Base-by-base conservation (phyloP, 148 eudicot species). In the Fagopyrum tataricum region DNA sequence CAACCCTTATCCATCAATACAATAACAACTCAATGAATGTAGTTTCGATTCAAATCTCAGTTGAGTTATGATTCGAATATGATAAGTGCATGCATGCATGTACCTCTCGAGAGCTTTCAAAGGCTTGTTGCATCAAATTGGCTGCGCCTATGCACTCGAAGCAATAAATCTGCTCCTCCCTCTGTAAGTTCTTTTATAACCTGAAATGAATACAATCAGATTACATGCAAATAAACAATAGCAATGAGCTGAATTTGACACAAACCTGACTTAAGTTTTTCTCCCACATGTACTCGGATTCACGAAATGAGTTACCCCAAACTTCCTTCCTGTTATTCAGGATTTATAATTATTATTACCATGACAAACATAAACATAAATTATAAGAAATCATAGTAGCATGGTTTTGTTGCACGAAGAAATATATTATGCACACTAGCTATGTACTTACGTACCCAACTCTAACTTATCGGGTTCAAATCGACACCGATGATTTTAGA, bases 401-500 rank as follows among this genome's bases (percentile, higher is more conserved):
- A 31, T 31, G 37, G 37, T 31, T 31, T 3, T 31, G 37, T 31
- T 31, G 37, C 37, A 31, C 37, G 37, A n/a, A n/a, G n/a, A n/a
- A n/a, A n/a, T n/a, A n/a, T n/a, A n/a, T n/a, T n/a, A n/a, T n/a
- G n/a, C n/a, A n/a, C n/a, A n/a, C n/a, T n/a, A n/a, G n/a, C n/a
- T n/a, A n/a, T n/a, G n/a, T n/a, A n/a, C n/a, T n/a, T n/a, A 31
- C 70, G 14, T 14, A 90, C 96, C 96, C 18, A 80, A 43, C 49
- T 80, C 85, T 74, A 83, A 84, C 77, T 86, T 90, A 18, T 77
- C 78, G 15, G 88, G 75, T 90, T 90, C 37, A 83, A 49, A 74
- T 90, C 96, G 18, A 90, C 83, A 15, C 96, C 96, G 43, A 90
- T 90, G 48, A 90, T 83, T 69, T 74, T 86, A 13, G 96, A 83